Evolutionary conservation across 148 eudicot species (phyloP).

Genomic region (Heliosperma pusillum): DNA sequence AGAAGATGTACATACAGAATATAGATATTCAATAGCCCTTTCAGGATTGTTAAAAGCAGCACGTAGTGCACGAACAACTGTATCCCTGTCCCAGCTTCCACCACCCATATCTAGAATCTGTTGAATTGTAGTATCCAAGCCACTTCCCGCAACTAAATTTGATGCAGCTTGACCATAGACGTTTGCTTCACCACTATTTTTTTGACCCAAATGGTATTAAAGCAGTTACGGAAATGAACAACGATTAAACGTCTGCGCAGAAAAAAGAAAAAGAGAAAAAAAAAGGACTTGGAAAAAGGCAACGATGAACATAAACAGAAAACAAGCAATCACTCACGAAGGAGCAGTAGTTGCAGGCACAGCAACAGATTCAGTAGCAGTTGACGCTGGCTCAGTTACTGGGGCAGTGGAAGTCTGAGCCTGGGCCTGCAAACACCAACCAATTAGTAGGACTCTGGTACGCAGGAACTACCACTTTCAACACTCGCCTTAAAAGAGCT

Average conservation of each 20-base stretch:
- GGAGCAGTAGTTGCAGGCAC: constrained; percentile 29
- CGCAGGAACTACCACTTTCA: neutral
- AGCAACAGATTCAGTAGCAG: constrained; percentile 37
- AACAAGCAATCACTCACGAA: constrained; percentile 42
- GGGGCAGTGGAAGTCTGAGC: constrained; percentile 35
- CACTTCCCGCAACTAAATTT: constrained; percentile 73
- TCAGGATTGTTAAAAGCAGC: constrained; percentile 94
- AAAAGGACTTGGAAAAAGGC: neutral
- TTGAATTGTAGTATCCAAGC: constrained; percentile 61
- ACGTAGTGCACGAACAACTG: constrained; percentile 74
- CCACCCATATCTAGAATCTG: constrained; percentile 94
- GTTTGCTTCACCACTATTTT: constrained; percentile 45
- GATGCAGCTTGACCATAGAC: constrained; percentile 88
- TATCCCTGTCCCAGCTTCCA: constrained; percentile 89
- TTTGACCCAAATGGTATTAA: constrained; percentile 4
- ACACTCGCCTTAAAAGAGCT: neutral
- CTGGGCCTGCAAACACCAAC: constrained; percentile 34
- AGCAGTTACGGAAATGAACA: constrained; percentile 3
- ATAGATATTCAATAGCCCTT: constrained; percentile 87
- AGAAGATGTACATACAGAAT: constrained; percentile 50
- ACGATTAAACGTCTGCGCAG: neutral
- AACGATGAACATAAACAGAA: neutral
- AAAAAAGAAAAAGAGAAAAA: neutral
- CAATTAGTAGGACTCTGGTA: neutral
- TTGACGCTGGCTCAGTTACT: constrained; percentile 28